These are phyloP conservation scores for Boletellus sp. DNA, from an alignment of 768 basidiomycete species.

Conservation along the genomic window DNA sequence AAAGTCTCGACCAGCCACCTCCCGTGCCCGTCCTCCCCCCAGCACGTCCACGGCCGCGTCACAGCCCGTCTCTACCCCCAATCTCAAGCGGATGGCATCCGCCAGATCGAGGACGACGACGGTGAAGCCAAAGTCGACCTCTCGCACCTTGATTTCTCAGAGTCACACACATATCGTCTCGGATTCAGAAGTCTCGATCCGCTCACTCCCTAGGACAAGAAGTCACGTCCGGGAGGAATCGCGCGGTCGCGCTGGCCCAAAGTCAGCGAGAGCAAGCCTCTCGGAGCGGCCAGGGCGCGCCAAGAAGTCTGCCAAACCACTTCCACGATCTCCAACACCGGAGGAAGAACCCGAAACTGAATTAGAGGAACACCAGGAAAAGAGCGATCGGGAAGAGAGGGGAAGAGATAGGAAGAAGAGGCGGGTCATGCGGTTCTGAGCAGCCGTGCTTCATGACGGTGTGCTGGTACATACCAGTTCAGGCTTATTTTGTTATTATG, in stretches of 20 bases:
- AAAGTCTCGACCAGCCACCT: conserved; percentile 13
- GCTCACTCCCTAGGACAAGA: conserved; percentile 20
- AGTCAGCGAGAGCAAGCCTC: background rate
- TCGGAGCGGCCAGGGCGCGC: conserved; percentile 5
- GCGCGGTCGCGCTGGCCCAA: conserved; percentile 9
- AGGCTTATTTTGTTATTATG: background rate
- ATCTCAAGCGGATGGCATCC: background rate
- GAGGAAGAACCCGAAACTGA: conserved; percentile 9
- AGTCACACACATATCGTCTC: conserved; percentile 14
- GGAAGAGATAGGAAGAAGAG: conserved; percentile 31
- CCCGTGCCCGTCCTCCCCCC: conserved; percentile 1
- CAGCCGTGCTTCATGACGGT: background rate
- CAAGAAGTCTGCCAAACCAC: background rate
- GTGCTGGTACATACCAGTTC: background rate
- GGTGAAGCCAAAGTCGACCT: conserved; percentile 14
- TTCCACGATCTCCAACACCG: conserved; percentile 3
- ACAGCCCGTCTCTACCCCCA: background rate
- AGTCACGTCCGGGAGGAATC: conserved; percentile 25
- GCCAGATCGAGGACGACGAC: conserved; percentile 1
- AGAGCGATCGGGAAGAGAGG: conserved; percentile 11
- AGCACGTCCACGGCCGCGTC: conserved; percentile 7
- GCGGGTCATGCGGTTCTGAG: conserved; percentile 16
- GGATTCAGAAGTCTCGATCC: conserved; percentile 23
- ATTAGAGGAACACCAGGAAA: conserved; percentile 3
- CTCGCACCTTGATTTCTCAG: conserved; percentile 22